Base-by-base conservation (phyloP, 2,329 filamentous ascomycete species). In the Xylaria sp. region DNA sequence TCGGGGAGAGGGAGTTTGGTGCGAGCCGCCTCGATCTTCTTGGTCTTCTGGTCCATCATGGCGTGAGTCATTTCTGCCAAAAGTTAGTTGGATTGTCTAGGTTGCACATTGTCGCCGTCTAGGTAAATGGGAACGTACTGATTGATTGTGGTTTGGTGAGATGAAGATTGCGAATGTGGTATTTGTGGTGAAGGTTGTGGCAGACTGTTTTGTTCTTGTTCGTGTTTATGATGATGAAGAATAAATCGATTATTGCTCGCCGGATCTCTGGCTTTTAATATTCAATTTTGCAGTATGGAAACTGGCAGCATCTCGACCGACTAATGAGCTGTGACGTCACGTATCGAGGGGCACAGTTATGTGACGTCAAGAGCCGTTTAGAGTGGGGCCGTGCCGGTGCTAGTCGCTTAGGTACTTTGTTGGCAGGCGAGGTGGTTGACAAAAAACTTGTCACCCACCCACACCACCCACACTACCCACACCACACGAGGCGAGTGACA, bases 1-100 rank as follows among this genome's bases (percentile, higher is more conserved):
- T 94, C 91, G 17, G 92, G 92, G 53, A 94, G 86, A 54, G 91
- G 90, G 33, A 96, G 87, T 78, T 92, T 92, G 76, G 87, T 79
- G 78, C 89, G 83, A 72, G 83, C 83, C 76, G 90, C 78, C 55
- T 88, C 85, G 73, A 94, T 89, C 76, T 89, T 80, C 25, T 56
- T 62, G 57, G 61, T 62, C 60, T 68, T 68, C 52, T 63, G 63
- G 31, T 65, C 62, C 43, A 58, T 59, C 1, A 49, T 50, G 43
- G 65, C 57, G 61, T 64, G 49, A 42, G 54, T 58, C 56, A 64
- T 66, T 51, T 53, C 65, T 67, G 15, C 25, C 19, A 15, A 15
- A 15, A 46, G 21, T 63, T 53, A 57, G 60, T 51, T 53, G n/a
- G 17, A 17, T 23, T 40, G 35, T 2, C 14, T 12, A 37, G n/a